These are phyloP conservation scores for Saccharum spontaneum DNA, from an alignment of 176 grass and related monocot species.

Conservation along the genomic window DNA sequence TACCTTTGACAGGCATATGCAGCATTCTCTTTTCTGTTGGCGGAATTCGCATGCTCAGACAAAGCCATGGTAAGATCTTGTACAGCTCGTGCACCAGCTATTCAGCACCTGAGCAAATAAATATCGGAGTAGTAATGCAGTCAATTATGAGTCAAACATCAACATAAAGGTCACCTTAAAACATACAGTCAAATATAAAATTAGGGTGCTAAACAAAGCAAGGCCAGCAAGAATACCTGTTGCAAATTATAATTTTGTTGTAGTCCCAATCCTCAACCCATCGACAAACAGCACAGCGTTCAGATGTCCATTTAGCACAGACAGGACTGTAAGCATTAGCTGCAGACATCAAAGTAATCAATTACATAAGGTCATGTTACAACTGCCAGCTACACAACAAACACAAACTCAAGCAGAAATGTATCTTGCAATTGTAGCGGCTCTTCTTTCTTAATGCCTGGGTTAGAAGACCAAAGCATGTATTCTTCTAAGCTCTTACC, in stretches of 20 bases:
- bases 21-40: conserved; percentile 67
- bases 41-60: conserved; percentile 80
- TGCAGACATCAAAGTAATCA: conserved; percentile 36
- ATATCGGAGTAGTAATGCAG: conserved; percentile 1
- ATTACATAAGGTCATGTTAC: conserved; percentile 3
- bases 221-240: conserved; percentile 59
- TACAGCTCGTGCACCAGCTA: conserved; percentile 66
- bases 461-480: conserved; percentile 25
- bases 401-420: conserved; percentile 1
- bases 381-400: conserved; percentile 17
- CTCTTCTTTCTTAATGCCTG: conserved; percentile 54
- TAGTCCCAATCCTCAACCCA: conserved; percentile 99
- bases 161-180: neutral
- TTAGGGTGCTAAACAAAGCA: neutral
- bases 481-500: too few relatives aligned
- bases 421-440: conserved; percentile 49
- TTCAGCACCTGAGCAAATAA: conserved; percentile 74
- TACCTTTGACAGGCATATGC: conserved; percentile 95
- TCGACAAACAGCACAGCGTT: conserved; percentile 89
- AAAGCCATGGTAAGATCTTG: conserved; percentile 92
- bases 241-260: conserved; percentile 99
- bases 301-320: conserved; percentile 88
- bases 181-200: neutral
- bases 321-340: conserved; percentile 79
- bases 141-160: neutral